Base-by-base conservation (phyloP, 768 basidiomycete species). In the Brasilioporus rufonigricans region DNA sequence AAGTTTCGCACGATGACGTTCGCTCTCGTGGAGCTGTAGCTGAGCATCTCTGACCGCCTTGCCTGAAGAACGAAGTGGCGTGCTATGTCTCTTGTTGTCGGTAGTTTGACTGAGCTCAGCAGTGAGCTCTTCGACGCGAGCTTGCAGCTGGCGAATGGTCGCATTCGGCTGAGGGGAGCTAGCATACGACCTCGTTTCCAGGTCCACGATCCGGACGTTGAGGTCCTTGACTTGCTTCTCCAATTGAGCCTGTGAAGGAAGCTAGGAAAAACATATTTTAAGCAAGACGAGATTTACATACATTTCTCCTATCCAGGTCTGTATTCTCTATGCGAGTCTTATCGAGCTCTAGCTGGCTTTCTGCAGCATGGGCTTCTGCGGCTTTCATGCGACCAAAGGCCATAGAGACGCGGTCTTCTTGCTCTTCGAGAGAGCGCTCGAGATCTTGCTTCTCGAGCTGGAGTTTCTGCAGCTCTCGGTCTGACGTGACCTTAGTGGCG, bases 201-300 rank as follows among this genome's bases (percentile, higher is more conserved):
- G 77, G 63, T 93, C 91, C 10, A 90, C 84, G 52, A 93, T 84
- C 38, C 85, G 87, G 39, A 91, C 80, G 57, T 91, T 91, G 31
- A 93, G 73, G 48, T 93, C 92, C 65, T 91, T 92, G 65, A 89
- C 77, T 65, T 91, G 87, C 65, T 91, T 93, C 74, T 93, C 91
- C 18, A 94, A 76, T 58, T 78, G 83, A 12, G 89, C 89, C 92
- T 94, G 55, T 29, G 16, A 26, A 12, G 2, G 5, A 5, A 38
- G 41, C 60, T 27, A 59, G 48, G 26, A 36, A 18, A n/a, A 35
- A 23, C 10, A 16, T 31, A 18, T 27, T 48, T n/a, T 11, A 9
- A 39, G 21, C 35, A 43, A 26, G 19, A 21, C 38, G 19, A 16
- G n/a, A 31, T 44, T 18, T 8, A 61, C 75, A 60, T 60, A 92